Conservation (phyloP, 73 alveolate genomes). For the Halteria grandinella region DNA sequence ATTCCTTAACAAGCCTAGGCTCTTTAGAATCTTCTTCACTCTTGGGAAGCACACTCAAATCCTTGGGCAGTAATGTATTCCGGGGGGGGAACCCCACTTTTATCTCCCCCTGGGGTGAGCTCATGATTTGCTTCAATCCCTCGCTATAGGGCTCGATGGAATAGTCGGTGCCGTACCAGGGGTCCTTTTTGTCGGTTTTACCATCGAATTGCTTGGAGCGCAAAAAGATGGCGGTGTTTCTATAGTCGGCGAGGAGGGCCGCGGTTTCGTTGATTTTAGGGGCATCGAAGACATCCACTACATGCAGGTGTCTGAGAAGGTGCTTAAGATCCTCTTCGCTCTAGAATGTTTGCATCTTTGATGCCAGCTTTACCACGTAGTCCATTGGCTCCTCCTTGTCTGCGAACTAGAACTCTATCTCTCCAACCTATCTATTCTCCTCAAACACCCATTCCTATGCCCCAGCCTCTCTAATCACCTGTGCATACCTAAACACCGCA, state of each 20-base stretch:
- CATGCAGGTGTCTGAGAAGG: constrained; percentile 68
- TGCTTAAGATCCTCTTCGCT: constrained; percentile 57
- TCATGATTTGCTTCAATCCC: constrained; percentile 53
- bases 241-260: constrained; percentile 47
- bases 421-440: constrained; percentile 60
- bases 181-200: constrained; percentile 72
- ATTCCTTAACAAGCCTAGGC: constrained; percentile 61
- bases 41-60: constrained; percentile 70
- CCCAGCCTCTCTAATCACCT: constrained; percentile 42
- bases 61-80: constrained; percentile 81
- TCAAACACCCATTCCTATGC: constrained; percentile 72
- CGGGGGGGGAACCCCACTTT: constrained; percentile 76
- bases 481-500: constrained; percentile 71
- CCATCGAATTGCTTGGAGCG: constrained; percentile 71
- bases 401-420: constrained; percentile 66
- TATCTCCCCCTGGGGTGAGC: constrained; percentile 48
- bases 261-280: constrained; percentile 58
- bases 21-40: constrained; percentile 51
- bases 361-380: background rate
- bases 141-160: constrained; percentile 68
- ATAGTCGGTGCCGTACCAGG: constrained; percentile 83
- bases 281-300: constrained; percentile 74
- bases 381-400: constrained; percentile 56
- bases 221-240: constrained; percentile 67
- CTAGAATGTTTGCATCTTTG: constrained; percentile 35